Conservation (phyloP, 148 eudicot genomes). For the Chenopodium formosanum region DNA sequence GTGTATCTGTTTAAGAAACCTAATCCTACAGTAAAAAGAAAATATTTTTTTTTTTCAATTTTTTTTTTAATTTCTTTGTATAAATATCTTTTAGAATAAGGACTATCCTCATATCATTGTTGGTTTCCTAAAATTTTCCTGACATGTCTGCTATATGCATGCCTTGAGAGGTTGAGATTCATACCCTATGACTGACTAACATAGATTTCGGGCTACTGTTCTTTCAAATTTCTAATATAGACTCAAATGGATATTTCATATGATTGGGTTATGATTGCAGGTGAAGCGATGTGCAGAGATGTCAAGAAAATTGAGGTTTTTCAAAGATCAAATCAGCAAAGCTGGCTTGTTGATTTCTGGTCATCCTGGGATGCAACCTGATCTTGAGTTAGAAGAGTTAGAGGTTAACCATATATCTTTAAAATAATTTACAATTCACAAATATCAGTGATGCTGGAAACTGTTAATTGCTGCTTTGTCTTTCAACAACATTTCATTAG, state of each 20-base stretch:
- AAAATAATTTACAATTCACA: background rate
- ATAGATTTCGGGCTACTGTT: background rate
- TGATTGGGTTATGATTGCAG: slow-evolving; percentile 36
- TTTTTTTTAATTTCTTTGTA: no score
- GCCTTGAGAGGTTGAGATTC: background rate
- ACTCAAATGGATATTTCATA: background rate
- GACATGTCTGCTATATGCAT: no score
- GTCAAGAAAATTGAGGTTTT: slow-evolving; percentile 92
- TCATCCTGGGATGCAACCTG: slow-evolving; percentile 61
- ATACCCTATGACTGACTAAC: no score
- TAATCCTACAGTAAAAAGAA: no score
- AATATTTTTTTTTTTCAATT: no score
- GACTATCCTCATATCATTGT: no score
- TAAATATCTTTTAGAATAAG: no score
- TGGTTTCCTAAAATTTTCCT: no score
- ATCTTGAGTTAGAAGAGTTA: slow-evolving; percentile 78
- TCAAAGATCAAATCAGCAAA: slow-evolving; percentile 91
- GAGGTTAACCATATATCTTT: slow-evolving; percentile 51
- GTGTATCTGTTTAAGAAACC: no score
- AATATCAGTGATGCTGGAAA: slow-evolving; percentile 45
- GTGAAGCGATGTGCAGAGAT: slow-evolving; percentile 99
- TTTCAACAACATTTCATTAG: background rate
- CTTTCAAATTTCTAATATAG: background rate
- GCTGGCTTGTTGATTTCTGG: slow-evolving; percentile 66
- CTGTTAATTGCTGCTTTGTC: slow-evolving; percentile 30